These are phyloP conservation scores for Candida dubliniensis DNA, from an alignment of 1,139 yeast genomes.

Conservation along the genomic window DNA sequence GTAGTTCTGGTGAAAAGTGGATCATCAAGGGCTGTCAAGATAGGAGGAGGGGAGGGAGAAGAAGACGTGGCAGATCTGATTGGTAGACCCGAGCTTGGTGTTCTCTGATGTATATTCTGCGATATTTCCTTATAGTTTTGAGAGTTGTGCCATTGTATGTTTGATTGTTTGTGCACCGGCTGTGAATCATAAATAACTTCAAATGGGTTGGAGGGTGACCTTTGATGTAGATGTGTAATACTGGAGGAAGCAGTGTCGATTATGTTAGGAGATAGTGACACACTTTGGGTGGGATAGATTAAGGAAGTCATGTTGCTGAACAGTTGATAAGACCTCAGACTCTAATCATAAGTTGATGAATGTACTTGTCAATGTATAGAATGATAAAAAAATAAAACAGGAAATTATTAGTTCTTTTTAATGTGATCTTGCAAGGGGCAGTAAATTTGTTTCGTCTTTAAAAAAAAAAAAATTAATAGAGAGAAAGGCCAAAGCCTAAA, in stretches of 20 bases:
- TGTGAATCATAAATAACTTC: slow-evolving; percentile 19
- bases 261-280: neutral
- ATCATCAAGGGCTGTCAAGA: slow-evolving; percentile 31
- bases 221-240: slow-evolving; percentile 12
- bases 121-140: slow-evolving; percentile 9
- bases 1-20: slow-evolving; percentile 15
- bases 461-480: neutral
- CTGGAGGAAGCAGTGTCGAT: neutral
- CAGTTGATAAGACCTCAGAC: neutral
- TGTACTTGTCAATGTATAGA: neutral
- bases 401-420: too few relatives aligned
- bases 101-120: slow-evolving; percentile 6
- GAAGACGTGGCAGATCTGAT: slow-evolving; percentile 17
- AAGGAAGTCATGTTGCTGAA: neutral
- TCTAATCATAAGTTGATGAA: neutral
- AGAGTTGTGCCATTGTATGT: slow-evolving; percentile 10
- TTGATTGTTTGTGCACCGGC: slow-evolving; percentile 1
- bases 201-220: slow-evolving; percentile 23
- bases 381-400: neutral
- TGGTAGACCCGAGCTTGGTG: slow-evolving; percentile 3
- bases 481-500: neutral
- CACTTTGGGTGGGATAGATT: neutral
- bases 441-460: neutral
- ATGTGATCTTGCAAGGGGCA: neutral
- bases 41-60: slow-evolving; percentile 18